Percentiles rank a stretch among this genome's conserved stretches.
phyloP scores from a whole-genome alignment of 305 asterid species.

The Solanum hybrid region DNA sequence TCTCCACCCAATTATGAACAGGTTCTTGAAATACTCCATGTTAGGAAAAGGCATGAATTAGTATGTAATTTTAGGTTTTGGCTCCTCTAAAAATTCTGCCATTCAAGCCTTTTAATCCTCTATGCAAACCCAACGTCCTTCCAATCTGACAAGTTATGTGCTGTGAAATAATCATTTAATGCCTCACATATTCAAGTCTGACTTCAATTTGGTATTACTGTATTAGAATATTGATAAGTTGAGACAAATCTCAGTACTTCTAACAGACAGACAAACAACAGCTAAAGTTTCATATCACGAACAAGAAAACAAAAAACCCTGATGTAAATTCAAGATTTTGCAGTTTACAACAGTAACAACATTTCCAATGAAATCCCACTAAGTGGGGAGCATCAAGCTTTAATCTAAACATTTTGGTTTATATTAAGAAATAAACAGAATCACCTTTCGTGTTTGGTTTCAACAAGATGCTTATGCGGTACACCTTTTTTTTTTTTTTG shows the following conservation, averaged over 20 bases:
- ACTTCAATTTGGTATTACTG: not conserved
- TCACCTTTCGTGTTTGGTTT: not conserved
- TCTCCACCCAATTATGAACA: not conserved
- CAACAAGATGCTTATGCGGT: not conserved
- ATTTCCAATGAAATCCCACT: not conserved
- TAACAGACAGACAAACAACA: not conserved
- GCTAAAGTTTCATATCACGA: not conserved
- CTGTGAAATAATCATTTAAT: not conserved
- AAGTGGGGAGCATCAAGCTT: not conserved
- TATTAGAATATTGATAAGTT: not conserved
- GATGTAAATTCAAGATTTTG: not conserved
- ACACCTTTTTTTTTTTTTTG: not conserved
- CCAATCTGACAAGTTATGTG: not conserved
- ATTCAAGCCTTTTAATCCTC: not conserved
- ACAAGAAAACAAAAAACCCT: not conserved
- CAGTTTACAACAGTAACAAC: not conserved
- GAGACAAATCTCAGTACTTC: not conserved
- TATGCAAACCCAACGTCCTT: not conserved
- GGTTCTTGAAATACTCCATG: not conserved
- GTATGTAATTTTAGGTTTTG: not conserved
- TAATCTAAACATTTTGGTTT: not conserved
- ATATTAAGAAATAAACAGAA: not conserved
- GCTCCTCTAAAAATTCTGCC: not conserved
- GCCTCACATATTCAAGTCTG: not conserved
- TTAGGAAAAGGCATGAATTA: not conserved